These are phyloP conservation scores for Cornus florida DNA, from an alignment of 148 eudicot genomes.

Conservation along the genomic window DNA sequence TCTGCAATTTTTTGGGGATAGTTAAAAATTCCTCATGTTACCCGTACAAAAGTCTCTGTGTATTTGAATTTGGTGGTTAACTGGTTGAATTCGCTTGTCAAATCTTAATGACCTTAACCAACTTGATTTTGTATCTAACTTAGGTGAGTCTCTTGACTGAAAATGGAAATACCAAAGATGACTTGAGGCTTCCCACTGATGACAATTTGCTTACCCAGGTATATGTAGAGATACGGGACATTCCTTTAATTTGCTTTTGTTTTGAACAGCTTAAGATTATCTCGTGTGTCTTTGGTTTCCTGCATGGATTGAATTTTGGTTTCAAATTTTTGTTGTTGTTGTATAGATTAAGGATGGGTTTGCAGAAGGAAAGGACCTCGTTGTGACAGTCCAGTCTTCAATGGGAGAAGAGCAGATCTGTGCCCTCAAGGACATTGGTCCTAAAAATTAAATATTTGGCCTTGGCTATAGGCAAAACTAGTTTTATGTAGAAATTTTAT, in stretches of 20 bases:
- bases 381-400: slow-evolving; percentile 30
- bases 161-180: slow-evolving; percentile 53
- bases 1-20: neutral
- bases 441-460: neutral
- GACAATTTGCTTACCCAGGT: slow-evolving; percentile 37
- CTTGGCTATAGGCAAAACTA: neutral
- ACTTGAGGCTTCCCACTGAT: slow-evolving; percentile 49
- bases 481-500: neutral
- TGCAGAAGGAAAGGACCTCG: slow-evolving; percentile 30
- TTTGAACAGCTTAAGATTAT: neutral
- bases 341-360: slow-evolving; percentile 24
- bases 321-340: neutral
- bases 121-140: too few relatives aligned
- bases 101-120: too few relatives aligned
- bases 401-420: slow-evolving; percentile 38
- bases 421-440: slow-evolving; percentile 32
- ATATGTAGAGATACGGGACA: neutral
- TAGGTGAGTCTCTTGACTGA: slow-evolving; percentile 37
- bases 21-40: too few relatives aligned
- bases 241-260: neutral
- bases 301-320: neutral
- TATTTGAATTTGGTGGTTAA: too few relatives aligned
- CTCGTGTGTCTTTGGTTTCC: neutral
- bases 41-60: too few relatives aligned
- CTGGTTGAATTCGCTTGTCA: too few relatives aligned